Evolutionary conservation across 2,329 filamentous ascomycete species (phyloP).

Genomic region (Shiraia sp.): DNA sequence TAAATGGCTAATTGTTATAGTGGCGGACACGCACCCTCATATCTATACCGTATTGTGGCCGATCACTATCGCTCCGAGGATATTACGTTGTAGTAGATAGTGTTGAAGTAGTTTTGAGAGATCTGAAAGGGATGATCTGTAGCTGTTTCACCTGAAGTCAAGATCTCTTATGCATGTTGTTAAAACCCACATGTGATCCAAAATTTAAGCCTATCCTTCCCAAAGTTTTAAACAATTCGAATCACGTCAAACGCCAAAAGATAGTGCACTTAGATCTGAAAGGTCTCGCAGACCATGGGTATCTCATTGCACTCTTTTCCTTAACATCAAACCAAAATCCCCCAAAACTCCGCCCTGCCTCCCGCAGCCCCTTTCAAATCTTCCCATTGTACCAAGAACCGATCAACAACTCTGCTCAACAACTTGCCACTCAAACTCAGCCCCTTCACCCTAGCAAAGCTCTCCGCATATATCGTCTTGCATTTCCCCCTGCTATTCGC

Average conservation of each 20-base stretch:
- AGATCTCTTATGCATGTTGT: too few species aligned
- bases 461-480: constrained; percentile 85
- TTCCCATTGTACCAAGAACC: constrained; percentile 82
- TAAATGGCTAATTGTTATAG: constrained; percentile 43
- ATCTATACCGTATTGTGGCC: constrained; percentile 72
- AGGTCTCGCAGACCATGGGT: too few species aligned
- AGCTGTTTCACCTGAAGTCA: too few species aligned
- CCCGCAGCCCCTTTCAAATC: constrained; percentile 55
- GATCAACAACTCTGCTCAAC: constrained; percentile 71
- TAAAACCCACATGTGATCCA: too few species aligned
- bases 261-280: too few species aligned
- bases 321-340: constrained; percentile 43
- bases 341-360: constrained; percentile 49
- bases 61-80: constrained; percentile 79
- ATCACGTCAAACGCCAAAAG: too few species aligned
- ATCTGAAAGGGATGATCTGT: too few species aligned
- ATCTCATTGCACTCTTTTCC: background rate
- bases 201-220: too few species aligned
- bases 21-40: constrained; percentile 70
- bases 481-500: constrained; percentile 57
- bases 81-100: constrained; percentile 54
- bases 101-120: too few species aligned
- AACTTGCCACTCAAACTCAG: constrained; percentile 85
- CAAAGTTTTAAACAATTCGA: too few species aligned
- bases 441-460: constrained; percentile 81